Percentiles rank a stretch among this genome's conserved stretches.
Conservation (phyloP, 2,329 filamentous ascomycete species). For the Alternaria arbusti region DNA sequence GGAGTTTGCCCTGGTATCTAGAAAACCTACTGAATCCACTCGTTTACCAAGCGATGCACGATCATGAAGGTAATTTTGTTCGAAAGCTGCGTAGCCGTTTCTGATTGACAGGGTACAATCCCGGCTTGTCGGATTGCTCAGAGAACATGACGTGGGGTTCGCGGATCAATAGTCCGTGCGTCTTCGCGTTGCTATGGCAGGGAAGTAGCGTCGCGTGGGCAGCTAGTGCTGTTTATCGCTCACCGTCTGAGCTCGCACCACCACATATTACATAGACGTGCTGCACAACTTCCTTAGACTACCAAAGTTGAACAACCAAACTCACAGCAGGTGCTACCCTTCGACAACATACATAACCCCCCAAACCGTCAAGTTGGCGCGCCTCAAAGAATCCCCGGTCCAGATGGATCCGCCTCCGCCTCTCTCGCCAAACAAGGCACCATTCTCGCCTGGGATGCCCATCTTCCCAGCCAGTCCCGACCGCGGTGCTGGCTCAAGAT, state of each 20-base stretch:
- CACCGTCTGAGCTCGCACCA: constrained; percentile 23
- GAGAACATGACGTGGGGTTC: constrained; percentile 13
- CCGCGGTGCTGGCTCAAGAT: constrained; percentile 61
- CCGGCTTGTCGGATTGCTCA: not conserved
- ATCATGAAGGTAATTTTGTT: not conserved
- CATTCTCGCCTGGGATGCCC: constrained; percentile 63
- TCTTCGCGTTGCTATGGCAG: constrained; percentile 32
- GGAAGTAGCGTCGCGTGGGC: constrained; percentile 24
- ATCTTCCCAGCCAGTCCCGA: constrained; percentile 69
- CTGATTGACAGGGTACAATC: not conserved
- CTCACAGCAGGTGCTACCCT: constrained; percentile 6
- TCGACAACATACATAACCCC: constrained; percentile 9
- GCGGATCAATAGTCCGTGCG: constrained; percentile 15
- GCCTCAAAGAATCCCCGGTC: constrained; percentile 46
- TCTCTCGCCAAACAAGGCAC: constrained; percentile 54
- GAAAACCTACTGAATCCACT: not conserved
- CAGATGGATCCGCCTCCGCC: constrained; percentile 48
- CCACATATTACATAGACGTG: constrained; percentile 14
- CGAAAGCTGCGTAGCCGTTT: not conserved
- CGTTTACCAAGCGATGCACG: not conserved
- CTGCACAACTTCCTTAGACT: constrained; percentile 17
- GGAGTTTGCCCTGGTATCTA: not conserved
- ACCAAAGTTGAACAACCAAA: constrained; percentile 9
- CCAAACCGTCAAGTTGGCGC: constrained; percentile 46
- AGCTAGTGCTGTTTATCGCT: constrained; percentile 34